Evolutionary conservation across 495 filamentous ascomycete species (phyloP), one percentile per base, ranked within the genome.

Genomic region (Podospora pseudopauciseta): DNA sequence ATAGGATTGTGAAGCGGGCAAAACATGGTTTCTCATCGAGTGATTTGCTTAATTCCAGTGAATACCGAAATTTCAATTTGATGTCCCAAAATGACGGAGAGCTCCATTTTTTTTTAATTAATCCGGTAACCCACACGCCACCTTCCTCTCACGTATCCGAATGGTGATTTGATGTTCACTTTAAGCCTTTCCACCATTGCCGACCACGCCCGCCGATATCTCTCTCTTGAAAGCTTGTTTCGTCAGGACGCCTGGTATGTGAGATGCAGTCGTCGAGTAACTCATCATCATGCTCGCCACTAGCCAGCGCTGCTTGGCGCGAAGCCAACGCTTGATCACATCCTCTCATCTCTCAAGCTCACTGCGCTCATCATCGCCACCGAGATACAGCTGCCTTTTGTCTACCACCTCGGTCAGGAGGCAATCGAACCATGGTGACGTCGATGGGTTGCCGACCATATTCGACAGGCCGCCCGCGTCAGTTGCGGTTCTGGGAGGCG

Each of bases 401-500:
- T 49, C 39, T 49, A 13, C 5, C 39, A 13, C 5, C 39, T 49
- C 9, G 15, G 15, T 16, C 39, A 1, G 39, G 39, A 49, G 9
- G 13, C 39, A 49, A 49, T 39, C 3, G 11, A 11, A 39, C 34
- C 23, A 23, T 32, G 15, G 2, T 49, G 9, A 13, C 7, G 39
- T 49, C 13, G 9, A 49, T 2, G 39, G 7, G n/a, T 5, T 15
- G 15, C 27, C 65, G 65, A 64, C 57, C 32, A 44, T 72, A 68
- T 54, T 53, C 64, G 19, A n/a, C 49, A 65, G 58, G 15, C 28
- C 70, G 2, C 67, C 65, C 13, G 54, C 32, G 2, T 34, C 86
- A 71, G 86, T 91, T 69, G 93, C 91, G 53, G 84, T 97, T 19
- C 78, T 97, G 16, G 95, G 96, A 49, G 94, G 88, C 65, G 96